These are phyloP conservation scores for Excoecaria cochinchinensis DNA, from an alignment of 345 rosid genomes.

Conservation along the genomic window DNA sequence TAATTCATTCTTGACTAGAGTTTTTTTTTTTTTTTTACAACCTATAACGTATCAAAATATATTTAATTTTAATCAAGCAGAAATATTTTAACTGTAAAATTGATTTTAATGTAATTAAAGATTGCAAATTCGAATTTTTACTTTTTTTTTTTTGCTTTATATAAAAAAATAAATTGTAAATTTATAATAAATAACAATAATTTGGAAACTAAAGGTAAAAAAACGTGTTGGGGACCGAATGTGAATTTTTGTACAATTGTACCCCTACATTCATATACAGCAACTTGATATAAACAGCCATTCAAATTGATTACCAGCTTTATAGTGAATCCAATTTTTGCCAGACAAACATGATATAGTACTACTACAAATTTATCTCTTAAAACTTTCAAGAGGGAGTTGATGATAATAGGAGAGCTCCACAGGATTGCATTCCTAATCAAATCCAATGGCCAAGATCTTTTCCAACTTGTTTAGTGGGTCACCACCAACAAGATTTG, in stretches of 20 bases:
- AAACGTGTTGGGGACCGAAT: not conserved
- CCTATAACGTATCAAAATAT: too few relatives aligned
- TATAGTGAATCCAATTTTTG: not conserved
- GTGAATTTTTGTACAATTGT: not conserved
- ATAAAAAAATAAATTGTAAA: too few relatives aligned
- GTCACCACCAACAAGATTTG: constrained; percentile 10
- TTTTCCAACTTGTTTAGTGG: constrained; percentile 6
- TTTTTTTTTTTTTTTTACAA: too few relatives aligned
- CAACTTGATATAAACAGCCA: constrained; percentile 7
- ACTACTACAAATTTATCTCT: too few relatives aligned
- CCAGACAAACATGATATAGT: not conserved
- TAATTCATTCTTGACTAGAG: too few relatives aligned
- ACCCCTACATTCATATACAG: too few relatives aligned
- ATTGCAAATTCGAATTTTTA: too few relatives aligned
- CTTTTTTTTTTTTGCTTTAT: too few relatives aligned
- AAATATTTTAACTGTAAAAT: too few relatives aligned
- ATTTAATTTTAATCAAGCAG: too few relatives aligned
- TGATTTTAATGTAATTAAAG: too few relatives aligned
- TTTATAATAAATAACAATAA: too few relatives aligned
- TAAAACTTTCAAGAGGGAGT: not conserved
- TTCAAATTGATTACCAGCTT: not conserved
- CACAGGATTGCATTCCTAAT: not conserved
- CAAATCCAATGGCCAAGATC: constrained; percentile 3
- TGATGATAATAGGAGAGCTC: not conserved
- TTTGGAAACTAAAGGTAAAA: not conserved